Percentiles rank a stretch among this genome's conserved stretches.
These are phyloP conservation scores for Phalaenopsis equestris DNA, from an alignment of 106 monocot genomes.

Conservation along the genomic window DNA sequence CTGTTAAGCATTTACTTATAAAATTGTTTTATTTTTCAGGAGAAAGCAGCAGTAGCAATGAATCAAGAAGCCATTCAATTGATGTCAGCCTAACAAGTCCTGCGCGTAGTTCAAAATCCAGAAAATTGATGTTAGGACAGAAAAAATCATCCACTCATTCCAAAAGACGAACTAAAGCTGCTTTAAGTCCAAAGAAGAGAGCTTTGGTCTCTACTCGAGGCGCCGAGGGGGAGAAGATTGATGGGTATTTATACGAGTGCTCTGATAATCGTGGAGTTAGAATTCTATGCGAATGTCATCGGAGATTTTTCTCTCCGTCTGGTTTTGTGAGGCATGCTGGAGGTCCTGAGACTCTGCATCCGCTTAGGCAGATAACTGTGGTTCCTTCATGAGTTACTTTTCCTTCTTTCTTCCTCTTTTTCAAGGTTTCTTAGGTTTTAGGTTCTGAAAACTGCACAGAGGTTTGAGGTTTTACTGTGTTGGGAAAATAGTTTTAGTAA, in stretches of 20 bases:
- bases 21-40: neutral
- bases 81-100: too few species aligned
- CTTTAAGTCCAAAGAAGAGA: conserved; percentile 6
- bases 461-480: too few species aligned
- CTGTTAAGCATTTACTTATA: too few species aligned
- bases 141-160: neutral
- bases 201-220: conserved; percentile 27
- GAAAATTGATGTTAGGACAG: neutral
- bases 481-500: too few species aligned
- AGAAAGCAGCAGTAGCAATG: neutral
- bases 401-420: neutral
- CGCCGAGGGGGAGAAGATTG: conserved; percentile 23
- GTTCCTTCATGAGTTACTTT: conserved; percentile 19
- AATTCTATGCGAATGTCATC: conserved; percentile 36
- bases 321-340: conserved; percentile 59
- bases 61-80: neutral
- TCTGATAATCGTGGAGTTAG: conserved; percentile 14
- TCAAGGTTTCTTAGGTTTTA: too few species aligned
- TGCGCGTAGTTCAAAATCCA: neutral
- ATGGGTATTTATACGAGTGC: conserved; percentile 30
- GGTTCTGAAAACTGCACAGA: too few species aligned
- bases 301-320: conserved; percentile 34
- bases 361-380: conserved; percentile 37
- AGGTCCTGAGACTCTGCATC: conserved; percentile 22
- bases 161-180: neutral